Base-by-base conservation (phyloP, 495 filamentous ascomycete genomes). In the Umbilicaria muhlenbergii region DNA sequence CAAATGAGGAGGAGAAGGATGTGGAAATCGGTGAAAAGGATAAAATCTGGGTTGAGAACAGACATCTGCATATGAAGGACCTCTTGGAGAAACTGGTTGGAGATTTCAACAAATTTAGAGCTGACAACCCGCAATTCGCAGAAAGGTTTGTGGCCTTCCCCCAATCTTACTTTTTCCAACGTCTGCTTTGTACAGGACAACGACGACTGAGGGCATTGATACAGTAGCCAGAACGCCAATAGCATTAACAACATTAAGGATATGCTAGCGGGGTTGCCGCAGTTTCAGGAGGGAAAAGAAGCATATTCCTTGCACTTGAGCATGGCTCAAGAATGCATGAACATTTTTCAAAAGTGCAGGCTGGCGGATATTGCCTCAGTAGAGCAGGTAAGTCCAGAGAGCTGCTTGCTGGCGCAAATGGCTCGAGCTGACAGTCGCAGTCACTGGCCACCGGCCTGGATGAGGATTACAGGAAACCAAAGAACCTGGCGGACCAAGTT, bases 241-340 rank as follows among this genome's bases (percentile, higher is more conserved):
- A 93, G 74, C 56, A 66, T 98, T 34, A 87, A 88, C 64, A 86
- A 81, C 38, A 95, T 98, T 58, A 87, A 86, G 58, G 86, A 94
- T 58, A 98, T 98, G 91, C 63, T 98, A 60, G 91, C 83, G 11
- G 89, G 87, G 34, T 66, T 98, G 45, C 86, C 87, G 18, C 85
- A 98, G 53, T 98, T 92, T 55, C 86, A 92, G 45, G 81, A 85
- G 56, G 82, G 88, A 64, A 94, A 96, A 62, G 82, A 93, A 57
- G 81, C 86, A 32, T 98, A 96, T 56, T 88, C 91, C 0, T 68
- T 98, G 28, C 91, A 98, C 59, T 67, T 98, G 13, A 89, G 74
- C 48, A 98, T 98, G 91, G 92, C 91, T n/a, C 82, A 94, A 55
- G 88, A 94, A 53, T 89, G 86, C 49, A 95, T 96, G 91, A 83